Evolutionary conservation across 331 rosid species (phyloP), one percentile per base, ranked within the genome.

Genomic region (Quercus tomentella): DNA sequence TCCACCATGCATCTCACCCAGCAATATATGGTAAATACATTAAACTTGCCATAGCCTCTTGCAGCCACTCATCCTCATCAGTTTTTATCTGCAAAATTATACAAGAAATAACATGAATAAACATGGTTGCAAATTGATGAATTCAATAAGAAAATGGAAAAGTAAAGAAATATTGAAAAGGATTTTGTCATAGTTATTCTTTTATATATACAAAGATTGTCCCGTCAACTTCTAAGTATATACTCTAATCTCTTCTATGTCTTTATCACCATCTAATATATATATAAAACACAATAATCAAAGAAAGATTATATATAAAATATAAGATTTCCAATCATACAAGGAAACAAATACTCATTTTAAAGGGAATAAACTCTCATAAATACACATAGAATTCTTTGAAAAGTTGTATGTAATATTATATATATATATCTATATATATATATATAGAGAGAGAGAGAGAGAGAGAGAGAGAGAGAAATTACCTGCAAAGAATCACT

Each of bases 41-140:
- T 37, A 91, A 66, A 83, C 89, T 91, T 80, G 89, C 86, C 92
- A 91, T 86, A 8, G 92, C 91, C 74, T 90, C 94, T 88, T 90
- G 98, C 63, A 93, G 84, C 99, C 96, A 91, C 2, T 88, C 90
- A 56, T 88, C 97, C 15, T 89, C 94, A 56, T 91, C 96, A 70
- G 88, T 82, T 83, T 89, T 92, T 69, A 90, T 79, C 99, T 91
- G 94, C 77, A 82, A 80, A 49, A 23, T 4, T 23, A 15, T 14
- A 30, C 25, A 9, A 4, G 78, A 43, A 54, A 62, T 41, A 12
- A 49, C 54, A 14, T 49, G 5, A 49, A 12, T 49, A 49, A 49
- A 14, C 54, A 49, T 49, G 18, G 17, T 49, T 49, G 15, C 54
- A 49, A 49, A 49, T 10, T 49, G 54, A 49, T 49, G 31, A 28